phyloP scores from a whole-genome alignment of 345 rosid genomes.

The Heritiera littoralis region DNA sequence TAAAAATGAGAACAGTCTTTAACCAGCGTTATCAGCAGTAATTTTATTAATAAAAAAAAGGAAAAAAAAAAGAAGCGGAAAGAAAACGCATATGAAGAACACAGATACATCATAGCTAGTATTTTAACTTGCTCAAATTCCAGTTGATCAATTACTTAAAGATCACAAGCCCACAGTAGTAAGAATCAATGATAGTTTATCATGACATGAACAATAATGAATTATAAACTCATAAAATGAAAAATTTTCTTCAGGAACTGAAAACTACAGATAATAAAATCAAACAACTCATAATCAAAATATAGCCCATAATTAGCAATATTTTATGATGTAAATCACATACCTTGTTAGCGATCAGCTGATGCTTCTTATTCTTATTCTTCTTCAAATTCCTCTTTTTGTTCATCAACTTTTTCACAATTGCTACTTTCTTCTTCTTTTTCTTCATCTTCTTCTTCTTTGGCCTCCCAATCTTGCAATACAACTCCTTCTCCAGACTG shows the following conservation, averaged over 20 bases:
- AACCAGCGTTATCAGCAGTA: constrained; percentile 39
- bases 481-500: background rate
- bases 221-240: background rate
- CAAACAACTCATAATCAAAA: constrained; percentile 11
- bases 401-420: constrained; percentile 20
- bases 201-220: constrained; percentile 17
- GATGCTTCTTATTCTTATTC: constrained; percentile 15
- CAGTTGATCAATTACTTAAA: background rate
- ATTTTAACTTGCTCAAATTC: constrained; percentile 5
- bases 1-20: constrained; percentile 27
- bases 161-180: constrained; percentile 24
- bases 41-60: constrained; percentile 10
- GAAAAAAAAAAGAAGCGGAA: constrained; percentile 4
- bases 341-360: constrained; percentile 32
- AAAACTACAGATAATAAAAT: background rate
- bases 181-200: background rate
- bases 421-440: constrained; percentile 18
- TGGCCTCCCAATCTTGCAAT: constrained; percentile 21
- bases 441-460: constrained; percentile 17
- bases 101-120: background rate
- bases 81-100: constrained; percentile 16
- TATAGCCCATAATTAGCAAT: constrained; percentile 2
- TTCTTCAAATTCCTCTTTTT: constrained; percentile 30
- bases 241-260: background rate
- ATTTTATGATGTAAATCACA: constrained; percentile 30